These are phyloP conservation scores for Przewalskia tangutica DNA, from an alignment of 257 asterid species.

Conservation along the genomic window DNA sequence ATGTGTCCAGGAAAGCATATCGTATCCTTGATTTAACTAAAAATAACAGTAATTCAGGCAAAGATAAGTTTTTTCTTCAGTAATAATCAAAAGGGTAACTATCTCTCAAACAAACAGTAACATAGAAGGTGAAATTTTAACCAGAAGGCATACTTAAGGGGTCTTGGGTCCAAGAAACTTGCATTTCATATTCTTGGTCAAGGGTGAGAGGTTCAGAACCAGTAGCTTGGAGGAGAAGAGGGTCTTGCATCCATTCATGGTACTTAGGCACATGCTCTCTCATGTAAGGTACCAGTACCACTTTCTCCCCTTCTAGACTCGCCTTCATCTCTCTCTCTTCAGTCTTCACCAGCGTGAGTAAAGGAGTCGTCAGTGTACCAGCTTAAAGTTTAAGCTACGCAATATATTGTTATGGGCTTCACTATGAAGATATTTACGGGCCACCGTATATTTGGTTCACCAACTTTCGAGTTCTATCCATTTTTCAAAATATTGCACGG, in stretches of 20 bases:
- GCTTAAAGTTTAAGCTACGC: background rate
- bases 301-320: conserved; percentile 72
- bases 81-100: background rate
- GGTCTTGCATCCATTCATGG: conserved; percentile 94
- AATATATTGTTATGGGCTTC: too few relatives aligned
- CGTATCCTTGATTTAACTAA: background rate
- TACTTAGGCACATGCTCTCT: conserved; percentile 76
- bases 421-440: too few relatives aligned
- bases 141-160: conserved; percentile 38
- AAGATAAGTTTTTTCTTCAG: background rate
- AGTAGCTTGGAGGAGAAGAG: conserved; percentile 75
- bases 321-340: conserved; percentile 25
- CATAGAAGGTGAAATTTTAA: background rate
- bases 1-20: background rate
- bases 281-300: conserved; percentile 78
- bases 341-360: background rate
- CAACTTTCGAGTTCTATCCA: too few relatives aligned
- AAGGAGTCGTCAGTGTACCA: background rate
- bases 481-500: too few relatives aligned
- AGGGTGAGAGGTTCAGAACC: conserved; percentile 88
- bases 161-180: conserved; percentile 77
- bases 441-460: too few relatives aligned
- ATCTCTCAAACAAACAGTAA: background rate
- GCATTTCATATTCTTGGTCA: conserved; percentile 77
- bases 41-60: background rate